Conservation (phyloP, 495 filamentous ascomycete species). For the Sabuloglossum arenarium region DNA sequence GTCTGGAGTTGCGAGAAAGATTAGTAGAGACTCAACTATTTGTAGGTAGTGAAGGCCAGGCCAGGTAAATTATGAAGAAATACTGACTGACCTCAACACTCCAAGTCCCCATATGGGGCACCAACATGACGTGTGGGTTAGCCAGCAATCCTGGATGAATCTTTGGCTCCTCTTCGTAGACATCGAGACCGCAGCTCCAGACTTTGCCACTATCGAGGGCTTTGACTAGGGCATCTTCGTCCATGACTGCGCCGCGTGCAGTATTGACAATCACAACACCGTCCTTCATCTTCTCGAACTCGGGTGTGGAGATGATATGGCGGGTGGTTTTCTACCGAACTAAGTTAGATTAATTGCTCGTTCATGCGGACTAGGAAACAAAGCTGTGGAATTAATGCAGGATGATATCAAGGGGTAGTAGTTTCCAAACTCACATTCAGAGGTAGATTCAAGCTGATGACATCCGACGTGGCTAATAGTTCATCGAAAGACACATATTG, state of each 20-base stretch:
- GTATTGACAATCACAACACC: constrained; percentile 71
- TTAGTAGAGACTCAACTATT: not conserved
- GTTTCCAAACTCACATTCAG: constrained; percentile 26
- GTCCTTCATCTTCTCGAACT: constrained; percentile 52
- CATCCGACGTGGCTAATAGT: constrained; percentile 44
- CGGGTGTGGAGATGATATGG: constrained; percentile 43
- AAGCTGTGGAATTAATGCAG: not conserved
- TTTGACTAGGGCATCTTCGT: constrained; percentile 54
- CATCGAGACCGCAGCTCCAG: constrained; percentile 46
- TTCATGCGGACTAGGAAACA: not conserved
- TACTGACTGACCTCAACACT: constrained; percentile 26
- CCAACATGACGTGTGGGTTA: constrained; percentile 47
- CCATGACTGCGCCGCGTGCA: constrained; percentile 56
- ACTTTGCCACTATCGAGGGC: constrained; percentile 51
- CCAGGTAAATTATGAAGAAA: too few species aligned
- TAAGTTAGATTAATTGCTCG: not conserved
- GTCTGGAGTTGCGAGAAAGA: constrained; percentile 20
- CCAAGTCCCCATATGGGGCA: constrained; percentile 66
- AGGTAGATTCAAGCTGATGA: constrained; percentile 60
- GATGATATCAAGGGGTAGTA: not conserved
- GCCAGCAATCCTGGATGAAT: constrained; percentile 49
- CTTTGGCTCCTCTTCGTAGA: constrained; percentile 60
- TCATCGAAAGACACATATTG: constrained; percentile 48
- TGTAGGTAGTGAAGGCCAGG: not conserved
- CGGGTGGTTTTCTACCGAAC: constrained; percentile 23